Evolutionary conservation across 2,329 filamentous ascomycete species (phyloP), one percentile per base, ranked within the genome.

Genomic region (Thelonectria olida): DNA sequence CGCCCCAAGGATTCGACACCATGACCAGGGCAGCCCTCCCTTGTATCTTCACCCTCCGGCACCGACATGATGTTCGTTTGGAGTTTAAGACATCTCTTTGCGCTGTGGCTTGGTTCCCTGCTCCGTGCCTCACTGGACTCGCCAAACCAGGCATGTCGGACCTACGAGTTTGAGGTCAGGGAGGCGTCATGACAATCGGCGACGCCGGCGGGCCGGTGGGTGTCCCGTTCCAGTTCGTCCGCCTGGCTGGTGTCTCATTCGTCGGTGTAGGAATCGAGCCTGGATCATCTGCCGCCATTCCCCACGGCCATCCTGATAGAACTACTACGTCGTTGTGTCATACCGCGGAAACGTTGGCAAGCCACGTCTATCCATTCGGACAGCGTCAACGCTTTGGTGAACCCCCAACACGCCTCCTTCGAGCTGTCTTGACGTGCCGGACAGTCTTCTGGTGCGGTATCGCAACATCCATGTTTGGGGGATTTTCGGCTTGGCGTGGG

Each of bases 191-290:
- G 58, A 70, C 51, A 34, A 67, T 67, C 68, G 68, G 68, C 54
- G 58, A 66, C 54, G 66, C 68, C 68, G 68, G 58, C 58, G 50
- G 58, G 36, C 58, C 61, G 54, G 39, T 53, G 39, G 60, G 28
- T 54, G 52, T 20, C 34, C 36, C 53, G 44, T 49, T 38, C 44
- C 22, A 56, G 38, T 23, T 22, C 23, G 27, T 13, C 44, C 47
- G 38, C 53, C 45, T 52, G 49, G 31, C 47, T 36, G 7, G n/a
- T 27, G n/a, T 34, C 17, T 44, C 22, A 61, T 55, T 61, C 53
- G 58, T 54, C 58, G 48, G 48, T 52, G 41, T 20, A 22, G 48
- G 34, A 45, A 45, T 15, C 42, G 42, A n/a, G 34, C 34, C 41
- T 58, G 42, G 48, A 58, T 61, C 48, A 44, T 38, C 36, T 45